Evolutionary conservation across 2,329 filamentous ascomycete genomes (phyloP).

Genomic region (Cercospora janseana): DNA sequence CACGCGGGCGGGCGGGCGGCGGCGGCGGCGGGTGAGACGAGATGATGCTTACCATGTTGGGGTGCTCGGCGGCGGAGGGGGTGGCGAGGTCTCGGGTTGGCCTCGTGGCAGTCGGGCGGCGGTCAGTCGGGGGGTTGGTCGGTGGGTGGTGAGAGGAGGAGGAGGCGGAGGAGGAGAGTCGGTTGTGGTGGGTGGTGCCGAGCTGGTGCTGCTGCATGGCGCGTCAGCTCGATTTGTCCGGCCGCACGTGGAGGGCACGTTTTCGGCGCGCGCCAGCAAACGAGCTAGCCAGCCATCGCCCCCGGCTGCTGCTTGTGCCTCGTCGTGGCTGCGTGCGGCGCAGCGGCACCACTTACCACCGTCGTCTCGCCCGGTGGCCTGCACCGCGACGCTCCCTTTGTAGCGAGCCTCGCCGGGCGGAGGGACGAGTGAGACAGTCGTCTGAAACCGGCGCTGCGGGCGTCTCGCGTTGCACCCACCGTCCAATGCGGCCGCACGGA

Average conservation of each 20-base stretch:
- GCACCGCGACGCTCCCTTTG: neutral
- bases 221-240: too few species aligned
- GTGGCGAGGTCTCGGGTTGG: neutral
- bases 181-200: neutral
- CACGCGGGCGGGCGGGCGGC: constrained; percentile 1
- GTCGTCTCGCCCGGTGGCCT: neutral
- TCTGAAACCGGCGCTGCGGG: constrained; percentile 10
- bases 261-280: neutral
- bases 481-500: too few species aligned
- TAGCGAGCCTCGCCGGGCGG: constrained; percentile 1
- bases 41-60: neutral
- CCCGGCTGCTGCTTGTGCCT: too few species aligned
- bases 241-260: neutral
- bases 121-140: neutral
- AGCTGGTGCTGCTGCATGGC: too few species aligned
- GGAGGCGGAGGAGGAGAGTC: too few species aligned
- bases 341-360: neutral
- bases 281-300: too few species aligned
- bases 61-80: too few species aligned
- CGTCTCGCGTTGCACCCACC: constrained; percentile 14
- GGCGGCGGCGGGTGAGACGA: neutral
- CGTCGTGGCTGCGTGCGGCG: neutral
- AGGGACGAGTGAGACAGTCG: constrained; percentile 15
- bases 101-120: neutral
- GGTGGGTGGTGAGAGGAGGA: too few species aligned